Base-by-base conservation (phyloP, 2,329 filamentous ascomycete species). In the Davidsoniella virescens region DNA sequence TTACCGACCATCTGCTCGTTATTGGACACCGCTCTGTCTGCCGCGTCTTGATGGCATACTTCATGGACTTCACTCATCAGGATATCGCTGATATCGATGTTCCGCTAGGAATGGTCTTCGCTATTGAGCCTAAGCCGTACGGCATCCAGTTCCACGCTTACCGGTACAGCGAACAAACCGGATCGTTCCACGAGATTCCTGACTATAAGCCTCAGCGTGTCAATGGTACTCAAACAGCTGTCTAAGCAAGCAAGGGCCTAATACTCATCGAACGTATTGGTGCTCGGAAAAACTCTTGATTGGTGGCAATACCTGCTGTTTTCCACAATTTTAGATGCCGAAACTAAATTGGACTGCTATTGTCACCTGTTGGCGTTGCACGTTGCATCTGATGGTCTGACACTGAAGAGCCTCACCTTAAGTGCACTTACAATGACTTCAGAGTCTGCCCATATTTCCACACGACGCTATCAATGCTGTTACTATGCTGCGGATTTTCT, bases 81-180 rank as follows among this genome's bases (percentile, higher is more conserved):
- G 84, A 94, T 60, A 93, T 98, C 54, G 90, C 92, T 10, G 87
- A 95, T 59, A 75, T 98, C 54, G 90, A 96, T 61, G 85, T 95
- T 43, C 92, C 92, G 0, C 70, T 98, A 45, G 92, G 92, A 16
- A 88, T 94, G 71, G 72, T 95, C 6, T 98, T 94, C 64, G 85
- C 87, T 57, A 82, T 98, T 44, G 90, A 98, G 65, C 92, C 92
- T 33, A 95, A 95, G 71, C 92, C 92, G 1, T 98, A 98, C 57
- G 92, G 92, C 12, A 88, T 95, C 52, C 90, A 94, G 54, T 95
- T 96, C 69, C 90, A 94, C 63, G 90, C 87, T 0, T 98, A 94
- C 70, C 78, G 80, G 54, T 98, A 94, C 68, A 85, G 94, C 61
- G 76, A 85, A 55, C 70, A 73, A 2, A 75, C 69, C 17, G 79